Conservation (phyloP, 1,284 basidiomycete species). For the Tilletia caries region DNA sequence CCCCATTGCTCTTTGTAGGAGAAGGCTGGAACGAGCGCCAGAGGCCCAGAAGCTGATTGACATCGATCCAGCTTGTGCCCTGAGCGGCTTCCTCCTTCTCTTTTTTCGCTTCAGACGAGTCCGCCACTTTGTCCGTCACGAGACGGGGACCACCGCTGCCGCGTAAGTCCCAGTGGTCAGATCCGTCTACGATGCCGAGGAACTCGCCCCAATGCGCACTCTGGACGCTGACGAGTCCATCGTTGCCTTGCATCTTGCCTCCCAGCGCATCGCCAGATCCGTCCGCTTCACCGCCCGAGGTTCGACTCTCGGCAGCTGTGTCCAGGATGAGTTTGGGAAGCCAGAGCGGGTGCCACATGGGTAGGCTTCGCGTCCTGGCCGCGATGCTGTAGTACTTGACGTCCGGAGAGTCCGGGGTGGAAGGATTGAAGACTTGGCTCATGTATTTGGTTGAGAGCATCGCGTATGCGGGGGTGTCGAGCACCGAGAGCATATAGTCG, state of each 20-base stretch:
- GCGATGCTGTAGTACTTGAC: constrained; percentile 92
- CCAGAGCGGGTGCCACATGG: constrained; percentile 91
- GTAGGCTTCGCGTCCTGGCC: constrained; percentile 69
- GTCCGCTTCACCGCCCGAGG: constrained; percentile 42
- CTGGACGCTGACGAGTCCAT: constrained; percentile 82
- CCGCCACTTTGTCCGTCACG: constrained; percentile 44
- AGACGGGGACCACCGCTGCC: constrained; percentile 63
- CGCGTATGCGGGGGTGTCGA: constrained; percentile 95
- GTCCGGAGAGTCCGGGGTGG: constrained; percentile 73
- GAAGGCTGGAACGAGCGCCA: constrained; percentile 3
- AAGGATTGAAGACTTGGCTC: constrained; percentile 82
- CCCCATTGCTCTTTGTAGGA: neutral
- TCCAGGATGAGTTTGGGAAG: constrained; percentile 91
- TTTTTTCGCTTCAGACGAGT: constrained; percentile 11
- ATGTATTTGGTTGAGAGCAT: constrained; percentile 87
- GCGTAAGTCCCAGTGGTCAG: constrained; percentile 94
- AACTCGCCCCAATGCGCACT: constrained; percentile 56
- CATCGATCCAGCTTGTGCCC: constrained; percentile 37
- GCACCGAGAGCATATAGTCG: constrained; percentile 78
- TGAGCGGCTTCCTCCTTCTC: constrained; percentile 6
- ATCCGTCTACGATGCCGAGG: constrained; percentile 80
- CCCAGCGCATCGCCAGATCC: constrained; percentile 53
- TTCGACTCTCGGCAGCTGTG: constrained; percentile 56
- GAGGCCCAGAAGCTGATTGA: constrained; percentile 34
- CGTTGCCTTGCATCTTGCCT: constrained; percentile 74